Evolutionary conservation across 2,329 filamentous ascomycete genomes (phyloP).

Genomic region (Trichophyton rubrum): DNA sequence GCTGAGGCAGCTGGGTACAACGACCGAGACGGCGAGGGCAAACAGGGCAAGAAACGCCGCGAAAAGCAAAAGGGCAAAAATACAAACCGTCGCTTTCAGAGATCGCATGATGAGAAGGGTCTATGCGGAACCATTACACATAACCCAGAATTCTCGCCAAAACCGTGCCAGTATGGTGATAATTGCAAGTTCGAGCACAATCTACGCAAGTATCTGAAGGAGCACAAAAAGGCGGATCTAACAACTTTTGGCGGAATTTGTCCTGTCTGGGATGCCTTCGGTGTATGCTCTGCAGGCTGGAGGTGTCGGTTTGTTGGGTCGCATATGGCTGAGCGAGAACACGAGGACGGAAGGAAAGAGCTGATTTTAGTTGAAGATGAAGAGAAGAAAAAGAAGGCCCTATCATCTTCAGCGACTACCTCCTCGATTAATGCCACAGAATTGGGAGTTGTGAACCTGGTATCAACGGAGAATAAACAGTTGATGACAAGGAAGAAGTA

Average conservation of each 20-base stretch:
- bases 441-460: constrained; percentile 62
- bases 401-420: constrained; percentile 10
- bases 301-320: constrained; percentile 84
- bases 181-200: constrained; percentile 75
- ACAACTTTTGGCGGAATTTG: constrained; percentile 65
- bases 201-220: constrained; percentile 68
- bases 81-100: constrained; percentile 67
- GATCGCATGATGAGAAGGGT: constrained; percentile 60
- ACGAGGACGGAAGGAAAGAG: constrained; percentile 70
- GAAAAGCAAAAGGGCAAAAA: constrained; percentile 65
- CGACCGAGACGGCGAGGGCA: constrained; percentile 28
- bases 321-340: constrained; percentile 70
- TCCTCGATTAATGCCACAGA: constrained; percentile 24
- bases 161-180: constrained; percentile 61
- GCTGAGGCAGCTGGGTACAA: constrained; percentile 44
- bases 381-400: constrained; percentile 30
- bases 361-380: constrained; percentile 55
- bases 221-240: constrained; percentile 71
- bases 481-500: constrained; percentile 61
- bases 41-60: constrained; percentile 18
- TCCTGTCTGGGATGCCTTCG: constrained; percentile 64
- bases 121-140: constrained; percentile 65
- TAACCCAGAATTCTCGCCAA: constrained; percentile 67
- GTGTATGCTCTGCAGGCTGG: constrained; percentile 75
- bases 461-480: constrained; percentile 57